Base-by-base conservation (phyloP, 2,329 filamentous ascomycete genomes). In the Aureobasidium sp. region DNA sequence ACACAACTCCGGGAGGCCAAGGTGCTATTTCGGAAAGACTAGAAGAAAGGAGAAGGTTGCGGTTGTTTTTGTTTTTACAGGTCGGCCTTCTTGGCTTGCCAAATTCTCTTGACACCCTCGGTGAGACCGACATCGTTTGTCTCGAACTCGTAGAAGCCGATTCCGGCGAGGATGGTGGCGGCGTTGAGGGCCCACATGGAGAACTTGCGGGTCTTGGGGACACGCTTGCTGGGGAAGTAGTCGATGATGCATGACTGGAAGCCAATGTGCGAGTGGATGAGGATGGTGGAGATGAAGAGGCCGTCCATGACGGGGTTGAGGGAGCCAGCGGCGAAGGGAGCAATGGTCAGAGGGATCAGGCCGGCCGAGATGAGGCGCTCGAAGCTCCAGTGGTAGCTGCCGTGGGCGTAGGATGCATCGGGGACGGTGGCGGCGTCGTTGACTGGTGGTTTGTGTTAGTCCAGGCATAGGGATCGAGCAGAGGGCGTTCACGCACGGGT, bases 361-460 rank as follows among this genome's bases (percentile, higher is more conserved):
- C 85, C 88, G 61, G 84, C 87, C 61, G 90, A 87, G 68, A 97
- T 78, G 60, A 90, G 74, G 71, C 85, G 80, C 81, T 99, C 94
- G 71, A 96, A 96, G 63, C 88, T 89, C 94, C 94, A 99, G 83
- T 99, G 94, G 81, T 97, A 99, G 75, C 89, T 95, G 69, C 94
- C 94, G 78, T 99, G 90, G 60, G 85, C 79, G 43, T 93, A 85
- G 67, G 82, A 84, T 57, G 89, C 77, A 23, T 83, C 73, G 47
- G 91, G 92, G 25, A 96, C 76, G 40, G 84, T 84, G 33, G 84
- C 88, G 60, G 94, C 84, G 71, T 97, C 92, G 78, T 99, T 99
- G 72, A 92, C 90, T 88, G 88, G 64, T 31, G 17, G 25, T 21
- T 60, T 40, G 51, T 49, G 42, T 29, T 40, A 38, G 33, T 53